Evolutionary conservation across 2,329 filamentous ascomycete genomes (phyloP), one percentile per base, ranked within the genome.

Genomic region (Dothideomycetes sp.): DNA sequence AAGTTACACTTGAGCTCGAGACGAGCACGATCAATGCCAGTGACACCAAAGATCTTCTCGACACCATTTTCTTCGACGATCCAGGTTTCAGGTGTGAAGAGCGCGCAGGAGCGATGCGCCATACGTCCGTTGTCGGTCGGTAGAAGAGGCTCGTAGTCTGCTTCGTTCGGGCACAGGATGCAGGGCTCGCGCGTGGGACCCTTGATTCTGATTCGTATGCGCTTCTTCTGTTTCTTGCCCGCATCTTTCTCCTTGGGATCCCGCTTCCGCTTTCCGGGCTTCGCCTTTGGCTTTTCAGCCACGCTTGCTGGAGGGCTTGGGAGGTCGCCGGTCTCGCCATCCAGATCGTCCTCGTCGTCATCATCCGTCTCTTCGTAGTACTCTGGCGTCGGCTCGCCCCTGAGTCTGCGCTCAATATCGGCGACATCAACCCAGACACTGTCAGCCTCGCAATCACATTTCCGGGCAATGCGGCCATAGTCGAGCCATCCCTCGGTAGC

Each of bases 341-440:
- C 71, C 3, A 56, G 45, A 2, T 79, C 75, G 8, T 75, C 70
- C 0, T 75, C 72, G 17, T 72, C 72, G 15, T 84, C 77, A 10
- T 83, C 79, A 29, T 84, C 81, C 0, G 80, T 83, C 50, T 86
- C 81, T 55, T 88, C 83, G 50, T 84, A 84, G 50, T 87, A 85
- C 4, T 85, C 85, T 42, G 84, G 81, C 3, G 77, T 81, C 3
- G 74, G 69, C 57, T 96, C 88, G 32, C 91, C 91, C 37, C 88
- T 77, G 34, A 96, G 65, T 59, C 93, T 95, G 45, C 91, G 84
- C 62, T 98, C 87, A 42, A 98, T 93, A 53, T 95, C 91, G 43
- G 85, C 80, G 3, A 96, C 87, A 55, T 98, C 88, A 38, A 98
- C 87, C 88, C 93, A 98, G 3, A 98, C 91, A 53, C 89, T 96